These are phyloP conservation scores for Theileria sp. DNA, from an alignment of 169 alveolate genomes.

Conservation along the genomic window DNA sequence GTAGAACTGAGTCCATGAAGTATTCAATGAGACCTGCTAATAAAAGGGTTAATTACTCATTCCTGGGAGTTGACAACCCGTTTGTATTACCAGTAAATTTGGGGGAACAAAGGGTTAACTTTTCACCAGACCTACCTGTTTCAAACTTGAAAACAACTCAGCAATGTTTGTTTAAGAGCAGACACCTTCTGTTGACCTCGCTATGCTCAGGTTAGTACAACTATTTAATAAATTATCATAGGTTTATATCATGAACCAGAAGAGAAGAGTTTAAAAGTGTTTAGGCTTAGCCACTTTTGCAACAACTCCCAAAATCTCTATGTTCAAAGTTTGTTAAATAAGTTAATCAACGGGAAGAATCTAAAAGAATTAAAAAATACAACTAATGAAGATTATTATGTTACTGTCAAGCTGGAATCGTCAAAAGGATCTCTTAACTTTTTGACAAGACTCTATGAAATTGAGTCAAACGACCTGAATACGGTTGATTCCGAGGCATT, in stretches of 20 bases:
- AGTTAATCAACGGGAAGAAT: neutral
- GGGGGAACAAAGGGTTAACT: slow-evolving; percentile 4
- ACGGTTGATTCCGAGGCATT: neutral
- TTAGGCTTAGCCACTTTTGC: neutral
- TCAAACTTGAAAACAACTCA: slow-evolving; percentile 7
- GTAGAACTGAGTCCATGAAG: slow-evolving; percentile 19
- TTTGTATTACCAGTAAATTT: slow-evolving; percentile 29
- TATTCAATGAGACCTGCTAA: slow-evolving; percentile 43
- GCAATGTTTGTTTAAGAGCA: slow-evolving; percentile 16
- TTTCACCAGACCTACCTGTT: neutral
- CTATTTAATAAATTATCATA: neutral
- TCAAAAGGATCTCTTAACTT: slow-evolving; percentile 8
- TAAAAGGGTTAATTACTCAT: slow-evolving; percentile 50
- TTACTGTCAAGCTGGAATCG: neutral
- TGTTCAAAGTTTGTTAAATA: neutral
- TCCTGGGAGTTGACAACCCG: slow-evolving; percentile 54
- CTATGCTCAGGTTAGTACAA: slow-evolving; percentile 3
- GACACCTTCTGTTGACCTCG: slow-evolving; percentile 14
- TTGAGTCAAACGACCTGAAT: slow-evolving; percentile 9
- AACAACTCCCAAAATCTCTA: neutral
- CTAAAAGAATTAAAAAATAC: neutral
- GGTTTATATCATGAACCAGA: slow-evolving; percentile 16
- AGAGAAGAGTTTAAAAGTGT: neutral
- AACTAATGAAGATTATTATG: slow-evolving; percentile 7
- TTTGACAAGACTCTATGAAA: slow-evolving; percentile 10